Evolutionary conservation across 2,329 filamentous ascomycete species (phyloP), one percentile per base, ranked within the genome.

Genomic region (Aspergillus brunneoviolaceus): DNA sequence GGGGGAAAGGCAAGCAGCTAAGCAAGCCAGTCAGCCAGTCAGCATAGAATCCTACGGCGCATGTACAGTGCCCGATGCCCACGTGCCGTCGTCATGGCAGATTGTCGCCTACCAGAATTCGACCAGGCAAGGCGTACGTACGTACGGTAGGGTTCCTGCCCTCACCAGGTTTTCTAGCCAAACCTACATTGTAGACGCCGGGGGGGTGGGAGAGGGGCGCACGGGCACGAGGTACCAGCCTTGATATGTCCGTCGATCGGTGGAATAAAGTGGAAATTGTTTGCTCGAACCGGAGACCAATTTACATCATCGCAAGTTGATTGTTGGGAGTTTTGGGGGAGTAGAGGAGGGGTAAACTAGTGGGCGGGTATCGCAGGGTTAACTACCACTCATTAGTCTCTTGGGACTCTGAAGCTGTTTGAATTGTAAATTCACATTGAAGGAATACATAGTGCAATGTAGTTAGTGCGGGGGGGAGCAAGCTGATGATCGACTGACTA

Each of bases 51-150:
- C 39, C n/a, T 23, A 5, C 53, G 47, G 53, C 53, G 53, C 53
- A 55, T 55, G 53, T 55, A 31, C 53, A 27, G 33, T 51, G 48
- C 45, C 49, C 35, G 57, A 58, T 39, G 31, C 62, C 62, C 63
- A 65, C 62, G 62, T 64, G 63, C 60, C 29, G 57, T 45, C 25
- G 56, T 58, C 52, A 57, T 21, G 60, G 58, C 56, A 58, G 57
- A 29, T 58, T 64, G 49, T 65, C 62, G 64, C 60, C 50, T 58
- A 60, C 62, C 61, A 60, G 48, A 51, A 59, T 48, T 54, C n/a
- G 25, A 49, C 48, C 48, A 55, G 27, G 27, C 27, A 27, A 59
- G 35, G 39, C 49, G 33, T 29, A 45, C 19, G n/a, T n/a, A 19
- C 39, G 12, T 54, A 29, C 27, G 27, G 27, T 57, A 61, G 54